Evolutionary conservation across 441 rosid species (phyloP), one percentile per base, ranked within the genome.

Genomic region (Biscutella laevigata): DNA sequence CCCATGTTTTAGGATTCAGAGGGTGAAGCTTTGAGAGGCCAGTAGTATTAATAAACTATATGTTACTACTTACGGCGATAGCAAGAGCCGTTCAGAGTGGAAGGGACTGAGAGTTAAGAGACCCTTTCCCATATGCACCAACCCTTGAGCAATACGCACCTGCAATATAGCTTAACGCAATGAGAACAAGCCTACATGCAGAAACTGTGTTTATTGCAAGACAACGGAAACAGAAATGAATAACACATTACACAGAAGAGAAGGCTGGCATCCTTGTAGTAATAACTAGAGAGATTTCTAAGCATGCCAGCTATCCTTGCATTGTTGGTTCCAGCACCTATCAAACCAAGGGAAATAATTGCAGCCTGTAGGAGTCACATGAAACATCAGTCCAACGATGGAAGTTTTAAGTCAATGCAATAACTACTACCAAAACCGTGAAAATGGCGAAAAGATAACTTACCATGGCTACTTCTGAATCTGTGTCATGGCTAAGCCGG

Each of bases 221-320:
- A 46, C 37, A 36, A 4, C 7, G 40, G 0, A 33, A 57, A 17
- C 20, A 17, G 20, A 17, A 17, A 17, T 17, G 4, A 9, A 11
- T 10, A 51, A 52, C 21, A 57, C 73, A 71, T 72, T 91, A 92
- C 96, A 43, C 91, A 85, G 71, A 88, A 92, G 27, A 88, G 80
- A 60, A 92, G 92, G 69, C 76, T 79, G 37, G 86, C 82, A 56
- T 83, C 98, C 69, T 80, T 81, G 74, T 84, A 85, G 60, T 85
- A 91, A 76, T 83, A 91, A 70, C 90, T 83, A 16, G 96, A 84
- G 59, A 91, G 95, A 61, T 83, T 87, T 52, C 95, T 82, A 59
- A 91, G 98, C 98, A 91, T 83, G 70, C 91, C 95, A 20, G 91
- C 95, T 22, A 92, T 82, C 26, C 92, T 80, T 43, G 96, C 98